Evolutionary conservation across 352 stramenopile species (phyloP).

Genomic region (Blastocystis sp.): DNA sequence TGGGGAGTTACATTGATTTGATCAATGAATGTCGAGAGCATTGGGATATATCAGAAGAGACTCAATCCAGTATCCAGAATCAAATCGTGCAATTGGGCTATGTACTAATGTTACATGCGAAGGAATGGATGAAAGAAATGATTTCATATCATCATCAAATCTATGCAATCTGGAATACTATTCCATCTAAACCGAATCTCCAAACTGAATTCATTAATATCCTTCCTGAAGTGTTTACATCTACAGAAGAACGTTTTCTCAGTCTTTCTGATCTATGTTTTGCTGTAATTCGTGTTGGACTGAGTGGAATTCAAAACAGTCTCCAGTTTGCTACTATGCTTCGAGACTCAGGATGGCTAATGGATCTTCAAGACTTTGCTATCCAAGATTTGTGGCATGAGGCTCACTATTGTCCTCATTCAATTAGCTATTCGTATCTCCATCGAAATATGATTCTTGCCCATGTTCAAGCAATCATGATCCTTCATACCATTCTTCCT

Average conservation of each 20-base stretch:
- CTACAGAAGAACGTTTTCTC: neutral
- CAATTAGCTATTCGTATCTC: neutral
- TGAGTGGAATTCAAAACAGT: constrained; percentile 22
- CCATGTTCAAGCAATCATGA: neutral
- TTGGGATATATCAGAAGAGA: neutral
- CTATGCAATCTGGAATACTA: neutral
- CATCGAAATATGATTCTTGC: neutral
- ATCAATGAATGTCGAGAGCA: neutral
- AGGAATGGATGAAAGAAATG: neutral
- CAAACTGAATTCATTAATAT: neutral
- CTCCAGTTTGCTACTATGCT: neutral
- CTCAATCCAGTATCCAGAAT: neutral
- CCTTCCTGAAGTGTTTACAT: neutral
- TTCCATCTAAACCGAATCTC: neutral
- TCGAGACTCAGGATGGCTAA: neutral
- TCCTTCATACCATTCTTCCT: constrained; percentile 13
- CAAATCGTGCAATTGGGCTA: constrained; percentile 4
- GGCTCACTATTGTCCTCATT: neutral
- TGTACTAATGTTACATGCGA: neutral
- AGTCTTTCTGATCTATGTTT: neutral
- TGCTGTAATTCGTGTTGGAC: neutral
- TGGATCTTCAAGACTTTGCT: neutral
- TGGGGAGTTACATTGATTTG: constrained; percentile 26
- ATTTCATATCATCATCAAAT: neutral
- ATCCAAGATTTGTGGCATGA: neutral